These are phyloP conservation scores for Irpex sp. DNA, from an alignment of 1,284 basidiomycete species.

Conservation along the genomic window DNA sequence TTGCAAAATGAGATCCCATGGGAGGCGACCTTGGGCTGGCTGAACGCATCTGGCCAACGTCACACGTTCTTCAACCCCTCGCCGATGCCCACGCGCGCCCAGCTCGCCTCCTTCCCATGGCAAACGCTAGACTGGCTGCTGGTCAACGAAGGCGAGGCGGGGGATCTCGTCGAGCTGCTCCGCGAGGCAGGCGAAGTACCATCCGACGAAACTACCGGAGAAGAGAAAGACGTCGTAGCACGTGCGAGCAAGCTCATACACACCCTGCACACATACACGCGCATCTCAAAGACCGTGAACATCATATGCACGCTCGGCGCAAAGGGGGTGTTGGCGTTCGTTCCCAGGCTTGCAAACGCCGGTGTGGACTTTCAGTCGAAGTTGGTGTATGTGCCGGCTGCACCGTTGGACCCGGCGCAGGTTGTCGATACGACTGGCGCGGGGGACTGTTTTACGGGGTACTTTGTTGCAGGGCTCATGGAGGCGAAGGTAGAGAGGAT, in stretches of 20 bases:
- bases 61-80: slow-evolving; percentile 50
- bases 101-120: slow-evolving; percentile 43
- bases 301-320: slow-evolving; percentile 52
- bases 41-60: slow-evolving; percentile 19
- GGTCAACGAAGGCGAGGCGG: slow-evolving; percentile 47
- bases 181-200: background rate
- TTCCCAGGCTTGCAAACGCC: slow-evolving; percentile 11
- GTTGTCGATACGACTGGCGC: slow-evolving; percentile 53
- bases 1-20: slow-evolving; percentile 55
- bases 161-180: slow-evolving; percentile 26
- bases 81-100: slow-evolving; percentile 35
- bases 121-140: slow-evolving; percentile 44
- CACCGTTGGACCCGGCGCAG: slow-evolving; percentile 29
- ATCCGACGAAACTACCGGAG: too few relatives aligned
- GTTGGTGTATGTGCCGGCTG: slow-evolving; percentile 35
- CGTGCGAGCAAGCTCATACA: slow-evolving; percentile 11
- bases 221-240: background rate
- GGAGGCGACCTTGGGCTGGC: slow-evolving; percentile 33
- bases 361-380: slow-evolving; percentile 19
- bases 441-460: slow-evolving; percentile 56
- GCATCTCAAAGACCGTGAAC: slow-evolving; percentile 22
- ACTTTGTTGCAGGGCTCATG: slow-evolving; percentile 51
- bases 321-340: slow-evolving; percentile 37
- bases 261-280: slow-evolving; percentile 10
- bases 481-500: slow-evolving; percentile 14